A percentile compares a stretch with the other conserved stretches of the same genome.
Evolutionary conservation across 2,329 filamentous ascomycete species (phyloP).

Genomic region (Fusarium caatingaense): DNA sequence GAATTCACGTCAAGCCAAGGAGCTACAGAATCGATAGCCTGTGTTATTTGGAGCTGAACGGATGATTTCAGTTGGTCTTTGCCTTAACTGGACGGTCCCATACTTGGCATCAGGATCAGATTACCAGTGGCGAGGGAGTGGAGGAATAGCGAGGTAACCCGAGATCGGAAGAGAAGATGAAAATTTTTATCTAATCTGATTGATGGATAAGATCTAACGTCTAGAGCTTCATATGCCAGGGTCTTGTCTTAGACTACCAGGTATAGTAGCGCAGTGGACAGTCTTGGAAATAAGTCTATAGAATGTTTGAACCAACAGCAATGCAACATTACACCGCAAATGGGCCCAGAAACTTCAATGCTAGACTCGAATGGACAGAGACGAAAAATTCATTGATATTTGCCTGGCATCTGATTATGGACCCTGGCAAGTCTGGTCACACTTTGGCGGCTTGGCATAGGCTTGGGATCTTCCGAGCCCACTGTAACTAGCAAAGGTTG

Average conservation of each 20-base stretch:
- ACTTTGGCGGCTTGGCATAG: conserved; percentile 21
- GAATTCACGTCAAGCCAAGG: conserved; percentile 17
- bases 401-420: background rate
- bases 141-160: conserved; percentile 14
- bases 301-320: background rate
- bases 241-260: background rate
- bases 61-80: conserved; percentile 21
- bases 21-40: conserved; percentile 1
- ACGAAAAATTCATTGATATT: conserved; percentile 2
- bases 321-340: background rate
- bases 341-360: background rate
- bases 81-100: conserved; percentile 20
- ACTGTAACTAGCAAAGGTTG: conserved; percentile 9
- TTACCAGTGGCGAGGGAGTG: conserved; percentile 32
- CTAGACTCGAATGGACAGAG: background rate
- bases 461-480: conserved; percentile 26
- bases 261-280: background rate
- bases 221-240: conserved; percentile 6
- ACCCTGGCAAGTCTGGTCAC: conserved; percentile 12
- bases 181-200: conserved; percentile 42
- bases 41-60: conserved; percentile 7
- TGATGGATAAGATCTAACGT: conserved; percentile 38
- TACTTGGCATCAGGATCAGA: conserved; percentile 18
- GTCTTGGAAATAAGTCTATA: background rate
- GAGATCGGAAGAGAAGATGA: conserved; percentile 35